Evolutionary conservation across 148 eudicot genomes (phyloP), one percentile per base, ranked within the genome.

Genomic region (Diospyros kaki): DNA sequence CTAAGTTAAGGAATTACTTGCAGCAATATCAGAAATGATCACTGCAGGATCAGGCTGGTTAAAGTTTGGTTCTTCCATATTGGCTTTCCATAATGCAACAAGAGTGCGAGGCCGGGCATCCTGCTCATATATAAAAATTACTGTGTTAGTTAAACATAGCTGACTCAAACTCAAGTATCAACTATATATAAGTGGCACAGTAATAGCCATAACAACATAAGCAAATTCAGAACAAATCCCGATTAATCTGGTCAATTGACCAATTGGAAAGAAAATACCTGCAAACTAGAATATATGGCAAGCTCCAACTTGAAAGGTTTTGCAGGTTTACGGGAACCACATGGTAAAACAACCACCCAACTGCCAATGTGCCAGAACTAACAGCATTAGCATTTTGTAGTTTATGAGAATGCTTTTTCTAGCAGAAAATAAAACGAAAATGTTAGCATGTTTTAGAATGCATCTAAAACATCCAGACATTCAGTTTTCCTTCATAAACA

Each of bases 301-400:
- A 96, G 98, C 85, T 96, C 99, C 87, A 96, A 80, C 84, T 87
- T 96, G 79, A 93, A 86, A 72, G 98, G 98, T 81, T 87, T 89
- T 15, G 80, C 59, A 43, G 81, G 88, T 73, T 83, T 87, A 72
- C 87, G 94, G 52, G 98, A 88, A 54, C 98, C 98, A 80, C 93
- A 86, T 17, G 99, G 99, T 73, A 91, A 42, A 66, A 96, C 86
- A 70, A 83, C 97, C 76, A 80, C 95, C 99, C 99, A 96, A 58
- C 98, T 96, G 89, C 83, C 86, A 71, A 43, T 60, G 41, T 42
- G 17, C 64, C 71, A 65, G 48, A 53, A 42, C 43, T 9, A 18
- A 50, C 15, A 41, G 9, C 41, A 58, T 18, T 15, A n/a, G 2
- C 54, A 62, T 53, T 59, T 70, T 62, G 42, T 9, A 15, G 2